phyloP scores from a whole-genome alignment of 2,329 filamentous ascomycete species.

The Colletotrichum salicis region DNA sequence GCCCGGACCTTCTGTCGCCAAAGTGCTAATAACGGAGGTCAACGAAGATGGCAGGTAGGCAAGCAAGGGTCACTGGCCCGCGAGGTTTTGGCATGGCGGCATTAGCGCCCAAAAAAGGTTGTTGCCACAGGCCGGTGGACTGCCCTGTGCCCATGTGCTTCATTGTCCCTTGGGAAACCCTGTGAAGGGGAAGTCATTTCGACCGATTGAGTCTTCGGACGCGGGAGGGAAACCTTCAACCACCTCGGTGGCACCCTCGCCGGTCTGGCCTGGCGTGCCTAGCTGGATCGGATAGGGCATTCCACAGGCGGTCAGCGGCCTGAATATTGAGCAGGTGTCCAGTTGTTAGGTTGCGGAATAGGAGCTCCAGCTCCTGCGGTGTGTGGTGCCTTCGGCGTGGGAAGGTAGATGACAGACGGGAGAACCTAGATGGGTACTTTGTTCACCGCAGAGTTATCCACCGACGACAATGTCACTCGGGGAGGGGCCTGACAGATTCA shows the following conservation, averaged over 20 bases:
- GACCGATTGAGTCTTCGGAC: not conserved
- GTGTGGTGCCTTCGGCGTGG: not conserved
- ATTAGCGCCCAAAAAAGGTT: slow-evolving; percentile 19
- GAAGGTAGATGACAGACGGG: not conserved
- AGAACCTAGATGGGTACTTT: not conserved
- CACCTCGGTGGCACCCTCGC: not conserved
- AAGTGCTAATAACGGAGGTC: not conserved
- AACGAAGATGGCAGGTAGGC: not conserved
- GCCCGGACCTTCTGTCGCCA: not conserved
- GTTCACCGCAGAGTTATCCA: not conserved
- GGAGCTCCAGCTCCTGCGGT: not conserved
- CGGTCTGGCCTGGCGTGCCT: not conserved
- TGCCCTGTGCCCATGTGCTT: not conserved
- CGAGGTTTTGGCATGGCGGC: slow-evolving; percentile 4
- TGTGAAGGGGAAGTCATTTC: not conserved
- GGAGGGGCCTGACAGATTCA: slow-evolving; percentile 13
- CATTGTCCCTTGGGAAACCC: not conserved
- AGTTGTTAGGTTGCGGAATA: not conserved
- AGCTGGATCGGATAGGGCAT: not conserved
- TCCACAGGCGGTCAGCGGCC: slow-evolving; percentile 2
- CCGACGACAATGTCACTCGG: slow-evolving; percentile 4
- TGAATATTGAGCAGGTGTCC: not conserved
- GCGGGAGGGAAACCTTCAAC: not conserved
- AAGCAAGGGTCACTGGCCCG: not conserved
- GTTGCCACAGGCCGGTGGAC: not conserved